Evolutionary conservation across 345 rosid species (phyloP).

Genomic region (Arabis alpina): DNA sequence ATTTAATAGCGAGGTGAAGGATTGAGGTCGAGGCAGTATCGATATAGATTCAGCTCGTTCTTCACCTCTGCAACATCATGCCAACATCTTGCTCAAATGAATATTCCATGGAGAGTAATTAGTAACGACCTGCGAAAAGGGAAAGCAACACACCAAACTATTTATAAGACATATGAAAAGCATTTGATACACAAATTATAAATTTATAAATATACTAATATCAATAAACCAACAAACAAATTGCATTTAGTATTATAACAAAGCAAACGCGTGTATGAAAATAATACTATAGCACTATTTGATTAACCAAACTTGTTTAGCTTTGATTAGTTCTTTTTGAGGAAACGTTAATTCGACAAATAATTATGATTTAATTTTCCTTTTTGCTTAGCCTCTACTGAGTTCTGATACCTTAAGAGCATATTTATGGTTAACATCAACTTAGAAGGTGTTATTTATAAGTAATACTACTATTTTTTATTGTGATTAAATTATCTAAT

Average conservation of each 20-base stretch:
- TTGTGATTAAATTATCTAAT: no score
- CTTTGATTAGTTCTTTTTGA: no score
- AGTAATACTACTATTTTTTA: no score
- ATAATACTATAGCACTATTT: no score
- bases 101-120: slow-evolving; percentile 35
- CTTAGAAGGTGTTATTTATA: no score
- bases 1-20: slow-evolving; percentile 33
- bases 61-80: slow-evolving; percentile 33
- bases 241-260: background rate
- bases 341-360: no score
- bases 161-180: background rate
- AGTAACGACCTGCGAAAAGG: slow-evolving; percentile 19
- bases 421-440: no score
- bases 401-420: slow-evolving; percentile 3
- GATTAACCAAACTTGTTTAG: no score
- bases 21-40: slow-evolving; percentile 46
- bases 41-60: slow-evolving; percentile 26
- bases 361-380: background rate
- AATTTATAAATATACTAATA: no score
- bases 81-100: slow-evolving; percentile 49
- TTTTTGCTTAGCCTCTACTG: background rate
- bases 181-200: background rate
- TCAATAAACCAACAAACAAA: no score
- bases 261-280: no score
- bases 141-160: background rate